These are phyloP conservation scores for Monilinia fructicola DNA, from an alignment of 2,329 filamentous ascomycete genomes.

Conservation along the genomic window DNA sequence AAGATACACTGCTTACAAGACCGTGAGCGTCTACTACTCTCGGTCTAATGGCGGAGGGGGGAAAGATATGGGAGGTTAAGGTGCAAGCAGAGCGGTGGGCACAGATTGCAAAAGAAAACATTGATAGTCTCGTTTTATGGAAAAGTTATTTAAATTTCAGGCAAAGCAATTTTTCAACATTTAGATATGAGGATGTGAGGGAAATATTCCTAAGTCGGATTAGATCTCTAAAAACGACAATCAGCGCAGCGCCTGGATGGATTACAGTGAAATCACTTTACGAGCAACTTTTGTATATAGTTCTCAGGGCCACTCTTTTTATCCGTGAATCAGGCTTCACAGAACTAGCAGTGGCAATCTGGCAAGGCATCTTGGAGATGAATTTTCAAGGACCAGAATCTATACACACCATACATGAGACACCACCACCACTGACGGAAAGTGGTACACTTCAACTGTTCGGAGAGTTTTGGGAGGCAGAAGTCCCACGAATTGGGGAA, in stretches of 20 bases:
- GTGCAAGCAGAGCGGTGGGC: conserved; percentile 65
- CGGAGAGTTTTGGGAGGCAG: conserved; percentile 82
- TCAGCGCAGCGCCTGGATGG: conserved; percentile 11
- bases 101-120: conserved; percentile 55
- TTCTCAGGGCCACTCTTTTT: conserved; percentile 73
- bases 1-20: conserved; percentile 50
- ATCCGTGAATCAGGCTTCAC: conserved; percentile 74
- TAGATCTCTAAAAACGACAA: conserved; percentile 44
- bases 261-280: conserved; percentile 33
- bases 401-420: background rate
- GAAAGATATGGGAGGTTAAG: conserved; percentile 69
- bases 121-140: conserved; percentile 67
- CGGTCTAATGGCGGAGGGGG: conserved; percentile 70
- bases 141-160: conserved; percentile 69
- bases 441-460: conserved; percentile 48
- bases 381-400: conserved; percentile 59
- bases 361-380: conserved; percentile 80
- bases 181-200: conserved; percentile 67
- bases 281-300: conserved; percentile 61
- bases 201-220: conserved; percentile 60
- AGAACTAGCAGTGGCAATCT: conserved; percentile 74
- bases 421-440: conserved; percentile 22
- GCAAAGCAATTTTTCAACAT: conserved; percentile 65
- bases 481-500: conserved; percentile 77
- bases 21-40: conserved; percentile 63